A percentile compares a stretch with the other conserved stretches of the same genome.
Conservation (phyloP, 208 protist species). For the Vickermania ingenoplastis region DNA sequence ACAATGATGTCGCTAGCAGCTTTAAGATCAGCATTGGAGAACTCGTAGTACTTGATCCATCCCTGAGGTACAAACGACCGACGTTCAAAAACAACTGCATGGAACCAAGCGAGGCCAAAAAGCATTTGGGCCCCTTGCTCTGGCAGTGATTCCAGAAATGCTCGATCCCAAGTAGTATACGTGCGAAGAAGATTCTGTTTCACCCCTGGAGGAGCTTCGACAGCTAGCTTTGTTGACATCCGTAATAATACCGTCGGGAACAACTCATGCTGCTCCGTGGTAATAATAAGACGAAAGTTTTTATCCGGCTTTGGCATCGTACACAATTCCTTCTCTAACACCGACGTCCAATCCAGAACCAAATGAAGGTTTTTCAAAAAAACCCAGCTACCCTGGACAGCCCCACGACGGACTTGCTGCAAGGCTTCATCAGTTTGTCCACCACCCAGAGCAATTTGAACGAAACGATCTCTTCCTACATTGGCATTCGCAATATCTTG, state of each 20-base stretch:
- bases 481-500: constrained; percentile 75
- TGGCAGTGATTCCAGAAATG: constrained; percentile 45
- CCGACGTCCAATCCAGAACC: constrained; percentile 88
- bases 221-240: constrained; percentile 90
- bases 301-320: constrained; percentile 69
- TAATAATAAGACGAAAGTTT: constrained; percentile 94
- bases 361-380: constrained; percentile 96
- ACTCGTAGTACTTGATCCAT: constrained; percentile 97
- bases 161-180: constrained; percentile 73
- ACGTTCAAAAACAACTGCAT: constrained; percentile 95
- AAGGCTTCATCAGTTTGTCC: constrained; percentile 89
- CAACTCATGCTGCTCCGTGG: constrained; percentile 87
- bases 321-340: constrained; percentile 90
- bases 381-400: constrained; percentile 85
- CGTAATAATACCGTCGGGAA: constrained; percentile 93
- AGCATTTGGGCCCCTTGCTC: constrained; percentile 56
- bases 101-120: constrained; percentile 94
- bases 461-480: constrained; percentile 73
- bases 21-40: constrained; percentile 91
- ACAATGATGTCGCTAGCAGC: constrained; percentile 85
- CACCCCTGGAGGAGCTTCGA: constrained; percentile 93
- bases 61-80: constrained; percentile 96
- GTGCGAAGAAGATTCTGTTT: constrained; percentile 94
- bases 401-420: constrained; percentile 73
- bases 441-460: constrained; percentile 92